These are phyloP conservation scores for Teunomyces aglyptinius DNA, from an alignment of 805 yeast species.

Conservation along the genomic window DNA sequence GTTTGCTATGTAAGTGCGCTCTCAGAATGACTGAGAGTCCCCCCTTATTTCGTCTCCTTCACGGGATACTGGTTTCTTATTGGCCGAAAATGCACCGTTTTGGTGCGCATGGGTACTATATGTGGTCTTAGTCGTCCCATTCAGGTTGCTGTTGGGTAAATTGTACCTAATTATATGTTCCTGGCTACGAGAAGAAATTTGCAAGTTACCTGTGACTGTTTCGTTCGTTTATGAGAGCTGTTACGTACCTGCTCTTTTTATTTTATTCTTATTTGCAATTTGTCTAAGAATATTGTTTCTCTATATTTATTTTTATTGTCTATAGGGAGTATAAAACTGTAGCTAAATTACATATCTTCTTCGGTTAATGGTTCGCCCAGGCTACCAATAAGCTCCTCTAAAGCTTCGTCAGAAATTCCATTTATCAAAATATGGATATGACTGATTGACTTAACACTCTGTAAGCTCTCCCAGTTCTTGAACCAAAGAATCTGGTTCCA, in stretches of 20 bases:
- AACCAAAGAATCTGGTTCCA: slow-evolving; percentile 57
- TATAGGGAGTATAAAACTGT: slow-evolving; percentile 2
- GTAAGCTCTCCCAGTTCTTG: slow-evolving; percentile 67
- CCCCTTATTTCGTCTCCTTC: too few relatives aligned
- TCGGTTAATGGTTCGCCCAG: slow-evolving; percentile 10
- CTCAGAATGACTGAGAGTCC: too few relatives aligned
- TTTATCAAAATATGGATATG: slow-evolving; percentile 67
- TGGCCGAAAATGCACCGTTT: neutral
- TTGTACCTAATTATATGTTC: neutral
- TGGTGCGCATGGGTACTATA: neutral
- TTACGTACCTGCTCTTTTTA: neutral
- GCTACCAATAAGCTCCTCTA: slow-evolving; percentile 11
- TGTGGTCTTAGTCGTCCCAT: neutral
- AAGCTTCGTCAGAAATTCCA: slow-evolving; percentile 19
- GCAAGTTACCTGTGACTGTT: neutral
- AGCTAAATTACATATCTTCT: slow-evolving; percentile 7
- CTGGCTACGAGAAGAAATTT: too few relatives aligned
- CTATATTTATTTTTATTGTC: slow-evolving; percentile 5
- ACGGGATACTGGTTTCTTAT: neutral
- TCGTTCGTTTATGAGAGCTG: neutral
- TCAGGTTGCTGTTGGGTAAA: neutral
- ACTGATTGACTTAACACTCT: slow-evolving; percentile 63
- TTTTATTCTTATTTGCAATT: neutral
- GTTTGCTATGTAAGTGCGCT: neutral
- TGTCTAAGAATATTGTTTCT: neutral